A percentile compares a stretch with the other conserved stretches of the same genome.
Conservation (phyloP, 345 rosid genomes). For the Pelargonium nanum region DNA sequence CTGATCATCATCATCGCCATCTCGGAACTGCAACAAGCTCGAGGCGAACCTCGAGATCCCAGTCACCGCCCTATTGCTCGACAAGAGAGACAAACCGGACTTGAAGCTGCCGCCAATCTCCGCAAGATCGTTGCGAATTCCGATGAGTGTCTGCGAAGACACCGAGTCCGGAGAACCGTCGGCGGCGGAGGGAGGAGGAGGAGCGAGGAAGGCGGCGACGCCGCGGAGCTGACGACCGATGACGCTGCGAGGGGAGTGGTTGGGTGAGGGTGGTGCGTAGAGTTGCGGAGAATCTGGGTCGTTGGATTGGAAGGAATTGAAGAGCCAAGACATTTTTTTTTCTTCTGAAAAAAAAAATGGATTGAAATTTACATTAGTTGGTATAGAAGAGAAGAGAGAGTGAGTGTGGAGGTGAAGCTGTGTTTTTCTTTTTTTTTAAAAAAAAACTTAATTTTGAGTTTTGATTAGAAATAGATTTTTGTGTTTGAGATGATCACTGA, state of each 20-base stretch:
- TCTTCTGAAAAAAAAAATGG: neutral
- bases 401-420: no score
- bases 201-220: constrained; percentile 55
- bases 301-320: constrained; percentile 31
- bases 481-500: no score
- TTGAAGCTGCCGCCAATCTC: constrained; percentile 62
- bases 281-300: constrained; percentile 16
- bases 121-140: constrained; percentile 58
- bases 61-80: constrained; percentile 28
- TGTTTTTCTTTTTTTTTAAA: no score
- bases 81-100: constrained; percentile 34
- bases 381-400: no score
- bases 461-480: no score
- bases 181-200: constrained; percentile 23
- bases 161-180: constrained; percentile 12
- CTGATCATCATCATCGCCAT: constrained; percentile 17
- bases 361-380: no score
- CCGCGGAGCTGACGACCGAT: constrained; percentile 47
- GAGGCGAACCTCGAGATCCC: constrained; percentile 50
- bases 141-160: constrained; percentile 26
- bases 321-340: constrained; percentile 49
- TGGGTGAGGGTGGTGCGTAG: constrained; percentile 7
- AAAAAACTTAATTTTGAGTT: no score
- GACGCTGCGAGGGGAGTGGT: constrained; percentile 30
- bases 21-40: constrained; percentile 29